These are phyloP conservation scores for Cryptosporidium bovis DNA, from an alignment of 169 alveolate genomes.

Conservation along the genomic window DNA sequence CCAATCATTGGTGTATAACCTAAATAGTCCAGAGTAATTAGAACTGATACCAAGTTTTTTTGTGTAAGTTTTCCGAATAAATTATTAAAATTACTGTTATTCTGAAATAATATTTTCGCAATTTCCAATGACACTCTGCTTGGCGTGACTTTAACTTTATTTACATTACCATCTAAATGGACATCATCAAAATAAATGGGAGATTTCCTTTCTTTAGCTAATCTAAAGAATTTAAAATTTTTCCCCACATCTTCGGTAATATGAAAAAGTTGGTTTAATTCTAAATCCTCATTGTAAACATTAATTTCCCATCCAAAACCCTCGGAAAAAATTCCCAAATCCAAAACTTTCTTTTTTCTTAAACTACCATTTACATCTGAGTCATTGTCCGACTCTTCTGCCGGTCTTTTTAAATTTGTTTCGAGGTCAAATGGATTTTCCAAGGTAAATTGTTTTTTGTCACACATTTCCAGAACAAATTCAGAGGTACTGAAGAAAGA, in stretches of 20 bases:
- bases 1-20: conserved; percentile 69
- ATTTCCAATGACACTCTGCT: conserved; percentile 18
- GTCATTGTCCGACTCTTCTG: conserved; percentile 3
- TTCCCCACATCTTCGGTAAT: conserved; percentile 42
- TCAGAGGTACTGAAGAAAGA: too few relatives aligned
- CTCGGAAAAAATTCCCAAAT: neutral
- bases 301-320: conserved; percentile 60
- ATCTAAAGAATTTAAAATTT: conserved; percentile 29
- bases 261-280: conserved; percentile 24
- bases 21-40: conserved; percentile 57
- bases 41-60: conserved; percentile 11
- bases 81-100: conserved; percentile 7
- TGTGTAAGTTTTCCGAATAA: conserved; percentile 26
- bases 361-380: neutral
- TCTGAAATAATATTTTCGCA: conserved; percentile 51
- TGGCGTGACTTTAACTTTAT: too few relatives aligned
- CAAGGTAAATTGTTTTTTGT: neutral
- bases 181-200: neutral
- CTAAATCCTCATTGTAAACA: conserved; percentile 29
- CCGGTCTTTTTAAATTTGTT: conserved; percentile 37
- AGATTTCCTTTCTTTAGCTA: conserved; percentile 11
- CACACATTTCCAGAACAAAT: neutral
- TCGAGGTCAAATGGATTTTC: conserved; percentile 63
- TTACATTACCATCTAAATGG: neutral
- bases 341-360: neutral